Percentiles rank a stretch among this genome's conserved stretches.
Evolutionary conservation across 495 filamentous ascomycete genomes (phyloP).

Genomic region (Talaromyces ruber): DNA sequence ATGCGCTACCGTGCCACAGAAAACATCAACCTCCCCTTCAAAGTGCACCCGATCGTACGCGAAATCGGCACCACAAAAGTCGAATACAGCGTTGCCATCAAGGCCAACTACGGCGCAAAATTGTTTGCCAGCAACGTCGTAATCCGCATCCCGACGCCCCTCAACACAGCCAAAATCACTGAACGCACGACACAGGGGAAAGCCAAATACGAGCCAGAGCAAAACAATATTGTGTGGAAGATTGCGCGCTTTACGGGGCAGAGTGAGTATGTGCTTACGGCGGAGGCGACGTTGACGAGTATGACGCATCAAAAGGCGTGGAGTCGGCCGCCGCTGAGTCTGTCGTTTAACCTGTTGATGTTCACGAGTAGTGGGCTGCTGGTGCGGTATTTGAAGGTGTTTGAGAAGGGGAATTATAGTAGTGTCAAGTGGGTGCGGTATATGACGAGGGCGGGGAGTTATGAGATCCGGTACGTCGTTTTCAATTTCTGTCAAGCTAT

Average conservation of each 20-base stretch:
- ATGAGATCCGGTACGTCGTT: constrained; percentile 43
- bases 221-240: constrained; percentile 99
- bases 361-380: constrained; percentile 90
- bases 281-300: constrained; percentile 84
- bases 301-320: constrained; percentile 99
- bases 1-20: constrained; percentile 99
- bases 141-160: constrained; percentile 86
- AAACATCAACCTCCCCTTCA: constrained; percentile 98
- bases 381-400: constrained; percentile 96
- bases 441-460: constrained; percentile 83
- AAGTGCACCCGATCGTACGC: constrained; percentile 96
- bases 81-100: constrained; percentile 95
- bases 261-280: constrained; percentile 87
- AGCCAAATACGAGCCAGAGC: constrained; percentile 95
- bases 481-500: not conserved
- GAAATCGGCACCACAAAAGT: constrained; percentile 97
- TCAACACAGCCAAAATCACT: constrained; percentile 94
- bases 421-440: constrained; percentile 99
- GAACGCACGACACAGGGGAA: constrained; percentile 91
- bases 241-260: constrained; percentile 94
- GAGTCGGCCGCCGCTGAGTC: constrained; percentile 84
- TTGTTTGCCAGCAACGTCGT: constrained; percentile 98
- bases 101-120: constrained; percentile 92
- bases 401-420: constrained; percentile 98
- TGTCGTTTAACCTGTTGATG: constrained; percentile 93